Base-by-base conservation (phyloP, 306 rosid genomes). In the Datisca glomerata region DNA sequence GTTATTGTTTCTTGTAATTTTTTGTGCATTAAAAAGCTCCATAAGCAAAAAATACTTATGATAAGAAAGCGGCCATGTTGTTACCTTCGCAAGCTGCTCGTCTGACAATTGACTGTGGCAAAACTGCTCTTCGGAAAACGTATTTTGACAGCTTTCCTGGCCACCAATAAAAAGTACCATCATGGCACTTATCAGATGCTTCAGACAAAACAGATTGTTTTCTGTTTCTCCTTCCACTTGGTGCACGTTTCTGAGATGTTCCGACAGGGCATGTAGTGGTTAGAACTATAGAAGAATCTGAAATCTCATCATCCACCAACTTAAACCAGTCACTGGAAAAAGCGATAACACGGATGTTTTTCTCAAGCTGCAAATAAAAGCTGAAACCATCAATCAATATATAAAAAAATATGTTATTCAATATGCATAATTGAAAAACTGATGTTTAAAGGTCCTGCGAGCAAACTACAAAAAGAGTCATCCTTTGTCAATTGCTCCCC, bases 51-150 rank as follows among this genome's bases (percentile, higher is more conserved):
- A n/a, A n/a, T n/a, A n/a, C n/a, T n/a, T n/a, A n/a, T n/a, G n/a
- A n/a, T n/a, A n/a, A n/a, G n/a, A 40, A 25, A 24, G 24, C 18
- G 7, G 28, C 28, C 9, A 3, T 40, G 1, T 18, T 43, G 12
- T 45, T 77, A 80, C 98, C 92, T 80, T 75, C 81, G 28, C 86
- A 85, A 23, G 92, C 98, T 47, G 94, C 92, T 73, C 63, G 77
- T 62, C 47, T 76, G 47, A 78, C 74, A 64, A 69, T 51, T 41
- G 65, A 53, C 46, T 18, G 54, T 4, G 96, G 75, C 65, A 84
- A 65, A 49, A 75, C 66, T 28, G 91, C 93, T 55, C 63, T 91
- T 69, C 78, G 96, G 63, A 84, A 75, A 64, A 91, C 32, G 53
- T 45, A 54, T 64, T 68, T 91, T 23, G 81, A 61, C 41, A 69